phyloP scores from a whole-genome alignment of 2,329 filamentous ascomycete species.

The Trichoderma simmonsii region DNA sequence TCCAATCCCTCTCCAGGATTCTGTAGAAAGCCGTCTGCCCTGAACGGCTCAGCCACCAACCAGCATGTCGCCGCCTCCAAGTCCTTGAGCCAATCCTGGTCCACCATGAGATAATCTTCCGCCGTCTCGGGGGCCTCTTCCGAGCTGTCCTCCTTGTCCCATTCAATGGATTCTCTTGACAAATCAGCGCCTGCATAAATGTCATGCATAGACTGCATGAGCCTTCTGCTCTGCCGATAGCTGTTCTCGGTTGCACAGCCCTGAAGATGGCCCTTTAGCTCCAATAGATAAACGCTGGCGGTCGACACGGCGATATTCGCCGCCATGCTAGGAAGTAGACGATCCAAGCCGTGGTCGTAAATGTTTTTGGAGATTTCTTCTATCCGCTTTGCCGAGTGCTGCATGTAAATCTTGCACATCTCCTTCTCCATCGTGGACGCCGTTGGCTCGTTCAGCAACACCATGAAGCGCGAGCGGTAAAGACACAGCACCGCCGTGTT shows the following conservation, averaged over 20 bases:
- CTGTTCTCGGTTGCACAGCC: constrained; percentile 9
- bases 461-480: constrained; percentile 6
- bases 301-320: constrained; percentile 1
- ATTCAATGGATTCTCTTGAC: background rate
- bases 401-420: constrained; percentile 13
- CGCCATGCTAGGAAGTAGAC: constrained; percentile 3
- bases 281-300: constrained; percentile 3
- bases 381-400: constrained; percentile 11
- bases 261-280: constrained; percentile 10
- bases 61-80: constrained; percentile 12
- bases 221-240: constrained; percentile 6
- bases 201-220: constrained; percentile 14
- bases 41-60: constrained; percentile 10
- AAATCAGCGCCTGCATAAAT: constrained; percentile 11
- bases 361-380: background rate
- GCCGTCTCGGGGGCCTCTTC: background rate
- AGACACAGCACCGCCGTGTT: constrained; percentile 9
- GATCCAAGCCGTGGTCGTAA: constrained; percentile 1
- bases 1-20: constrained; percentile 2
- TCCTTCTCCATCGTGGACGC: constrained; percentile 8
- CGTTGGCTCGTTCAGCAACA: background rate
- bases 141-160: constrained; percentile 1
- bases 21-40: constrained; percentile 10
- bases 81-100: constrained; percentile 6
- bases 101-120: constrained; percentile 8